Conservation (phyloP, 2,329 filamentous ascomycete species). For the Scytalidium lignicola region DNA sequence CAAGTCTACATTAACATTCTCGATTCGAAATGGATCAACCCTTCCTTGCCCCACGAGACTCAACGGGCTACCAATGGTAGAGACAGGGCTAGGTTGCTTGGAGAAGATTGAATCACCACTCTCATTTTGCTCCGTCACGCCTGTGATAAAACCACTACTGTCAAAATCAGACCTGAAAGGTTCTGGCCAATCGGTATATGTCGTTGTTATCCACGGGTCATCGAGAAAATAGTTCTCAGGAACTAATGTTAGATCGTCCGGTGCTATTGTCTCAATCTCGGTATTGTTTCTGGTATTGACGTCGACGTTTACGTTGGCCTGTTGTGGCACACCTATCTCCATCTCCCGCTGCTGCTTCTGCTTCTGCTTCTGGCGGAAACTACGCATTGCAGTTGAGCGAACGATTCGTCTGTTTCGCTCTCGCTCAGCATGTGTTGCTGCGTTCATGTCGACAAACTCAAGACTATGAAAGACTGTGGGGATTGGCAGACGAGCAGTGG, state of each 20-base stretch:
- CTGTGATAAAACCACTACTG: background rate
- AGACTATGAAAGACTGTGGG: background rate
- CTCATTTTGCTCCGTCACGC: background rate
- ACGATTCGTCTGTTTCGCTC: constrained; percentile 6
- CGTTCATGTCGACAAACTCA: constrained; percentile 6
- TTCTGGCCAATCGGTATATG: background rate
- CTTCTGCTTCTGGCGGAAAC: constrained; percentile 5
- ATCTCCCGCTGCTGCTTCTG: constrained; percentile 1
- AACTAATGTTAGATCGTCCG: background rate
- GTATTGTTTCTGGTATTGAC: background rate
- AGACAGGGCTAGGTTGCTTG: no score
- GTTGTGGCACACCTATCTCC: background rate
- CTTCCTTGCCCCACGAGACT: background rate
- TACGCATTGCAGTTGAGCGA: constrained; percentile 8
- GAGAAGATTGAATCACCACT: background rate
- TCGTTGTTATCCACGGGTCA: background rate
- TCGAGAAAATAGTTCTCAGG: background rate
- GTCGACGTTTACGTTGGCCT: background rate
- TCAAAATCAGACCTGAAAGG: background rate
- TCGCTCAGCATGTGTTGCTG: constrained; percentile 1
- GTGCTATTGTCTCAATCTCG: background rate
- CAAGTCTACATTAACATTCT: background rate
- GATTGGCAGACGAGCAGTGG: no score
- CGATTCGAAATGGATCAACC: background rate
- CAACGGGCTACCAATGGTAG: background rate